phyloP scores from a whole-genome alignment of 73 alveolate genomes.

The Breviolum minutum region DNA sequence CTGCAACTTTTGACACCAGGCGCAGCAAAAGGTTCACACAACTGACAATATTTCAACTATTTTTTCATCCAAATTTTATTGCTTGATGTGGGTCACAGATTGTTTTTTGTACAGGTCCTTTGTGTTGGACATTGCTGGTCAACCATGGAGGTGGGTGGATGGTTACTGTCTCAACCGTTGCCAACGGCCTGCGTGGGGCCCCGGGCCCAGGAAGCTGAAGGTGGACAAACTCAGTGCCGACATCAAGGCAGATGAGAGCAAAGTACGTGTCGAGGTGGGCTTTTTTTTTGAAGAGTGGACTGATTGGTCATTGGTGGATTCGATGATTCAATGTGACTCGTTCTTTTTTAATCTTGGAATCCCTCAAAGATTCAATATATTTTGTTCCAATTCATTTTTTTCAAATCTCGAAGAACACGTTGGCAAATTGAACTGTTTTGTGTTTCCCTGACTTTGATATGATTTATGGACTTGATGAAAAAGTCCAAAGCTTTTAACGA shows the following conservation, averaged over 20 bases:
- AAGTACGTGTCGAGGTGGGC: constrained; percentile 59
- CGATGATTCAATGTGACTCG: neutral
- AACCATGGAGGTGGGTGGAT: constrained; percentile 3
- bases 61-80: neutral
- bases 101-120: neutral
- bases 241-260: constrained; percentile 66
- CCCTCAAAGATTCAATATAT: neutral
- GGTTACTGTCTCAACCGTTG: neutral
- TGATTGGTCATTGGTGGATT: no score
- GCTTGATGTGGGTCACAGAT: neutral
- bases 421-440: neutral
- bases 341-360: neutral
- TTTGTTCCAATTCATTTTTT: neutral
- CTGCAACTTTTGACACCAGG: constrained; percentile 73
- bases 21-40: no score
- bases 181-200: neutral
- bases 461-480: neutral
- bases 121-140: constrained; percentile 63
- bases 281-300: neutral
- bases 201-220: constrained; percentile 43
- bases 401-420: neutral
- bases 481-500: neutral
- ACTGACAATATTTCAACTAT: neutral
- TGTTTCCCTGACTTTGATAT: neutral
- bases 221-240: constrained; percentile 69